Evolutionary conservation across 1,284 basidiomycete species (phyloP), one percentile per base, ranked within the genome.

Genomic region (Puccinia novopanici): DNA sequence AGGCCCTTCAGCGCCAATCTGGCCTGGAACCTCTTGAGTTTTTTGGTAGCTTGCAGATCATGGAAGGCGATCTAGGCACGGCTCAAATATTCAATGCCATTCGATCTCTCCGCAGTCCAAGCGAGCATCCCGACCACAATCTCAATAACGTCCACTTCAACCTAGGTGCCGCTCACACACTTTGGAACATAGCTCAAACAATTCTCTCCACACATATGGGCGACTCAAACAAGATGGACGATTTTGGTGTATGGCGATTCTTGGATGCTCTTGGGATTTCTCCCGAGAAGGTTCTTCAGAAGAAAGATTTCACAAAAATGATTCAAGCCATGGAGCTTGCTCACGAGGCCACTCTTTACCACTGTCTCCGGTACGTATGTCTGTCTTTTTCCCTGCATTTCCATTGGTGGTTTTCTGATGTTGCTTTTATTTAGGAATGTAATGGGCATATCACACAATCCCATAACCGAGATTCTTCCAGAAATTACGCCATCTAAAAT

Each of bases 271-370:
- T 74, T 8, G 72, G 72, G 22, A 52, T 52, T 57, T 8, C 48
- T 8, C 48, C 37, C 10, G 37, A 52, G 22, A 74, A 74, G n/a
- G n/a, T n/a, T n/a, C n/a, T n/a, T n/a, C n/a, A n/a, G n/a, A n/a
- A n/a, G n/a, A n/a, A n/a, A n/a, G 72, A 75, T 42, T 75, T 75
- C 24, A 15, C 50, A 12, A 55, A 40, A 9, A 59, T 75, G 52
- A 6, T 75, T 8, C 24, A 10, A 19, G 10, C 17, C 27, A 2
- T 75, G 61, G 30, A 37, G 6, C 52, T 22, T 37, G 37, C 61
- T 0, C 52, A 59, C 42, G 48, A 34, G n/a, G 72, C 55, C 30
- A 75, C 34, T 45, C 22, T 75, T 2, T 19, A 37, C 13, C n/a
- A 42, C 19, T 75, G 52, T 40, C 42, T 75, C 19, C 34, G 34